phyloP scores from a whole-genome alignment of 2,329 filamentous ascomycete species.

The Byssoonygena ceratinophila region DNA sequence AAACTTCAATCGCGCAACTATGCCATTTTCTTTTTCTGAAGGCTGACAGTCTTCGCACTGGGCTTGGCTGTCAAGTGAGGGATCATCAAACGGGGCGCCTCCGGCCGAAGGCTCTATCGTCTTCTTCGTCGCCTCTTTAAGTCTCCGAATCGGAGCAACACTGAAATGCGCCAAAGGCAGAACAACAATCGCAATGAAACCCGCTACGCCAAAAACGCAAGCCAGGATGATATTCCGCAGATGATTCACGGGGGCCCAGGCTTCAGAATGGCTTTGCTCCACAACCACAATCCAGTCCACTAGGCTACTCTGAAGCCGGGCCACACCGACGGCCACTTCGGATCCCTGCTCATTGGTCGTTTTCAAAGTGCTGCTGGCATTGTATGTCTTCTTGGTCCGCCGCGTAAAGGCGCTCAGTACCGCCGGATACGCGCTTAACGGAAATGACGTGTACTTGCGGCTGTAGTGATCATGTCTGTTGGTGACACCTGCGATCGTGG shows the following conservation, averaged over 20 bases:
- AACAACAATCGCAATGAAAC: slow-evolving; percentile 58
- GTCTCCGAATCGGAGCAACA: slow-evolving; percentile 64
- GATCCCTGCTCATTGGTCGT: slow-evolving; percentile 62
- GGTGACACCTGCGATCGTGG: slow-evolving; percentile 40
- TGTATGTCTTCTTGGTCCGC: slow-evolving; percentile 46
- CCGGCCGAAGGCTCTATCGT: slow-evolving; percentile 51
- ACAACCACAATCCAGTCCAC: slow-evolving; percentile 76
- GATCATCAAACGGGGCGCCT: background rate
- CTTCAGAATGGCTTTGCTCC: slow-evolving; percentile 63
- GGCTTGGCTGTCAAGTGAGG: background rate
- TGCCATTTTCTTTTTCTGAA: background rate
- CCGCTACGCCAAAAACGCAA: slow-evolving; percentile 75
- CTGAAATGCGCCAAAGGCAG: slow-evolving; percentile 73
- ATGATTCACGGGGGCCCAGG: slow-evolving; percentile 61
- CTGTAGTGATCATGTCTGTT: slow-evolving; percentile 26
- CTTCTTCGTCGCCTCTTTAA: slow-evolving; percentile 64
- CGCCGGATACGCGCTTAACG: slow-evolving; percentile 52
- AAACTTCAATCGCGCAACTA: slow-evolving; percentile 13
- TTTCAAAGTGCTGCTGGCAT: slow-evolving; percentile 57
- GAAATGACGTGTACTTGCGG: slow-evolving; percentile 41
- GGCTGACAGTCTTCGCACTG: background rate
- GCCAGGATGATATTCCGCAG: slow-evolving; percentile 71
- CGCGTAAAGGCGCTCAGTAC: slow-evolving; percentile 50
- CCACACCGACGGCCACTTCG: slow-evolving; percentile 68
- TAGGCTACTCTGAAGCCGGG: slow-evolving; percentile 54